These are phyloP conservation scores for Furcasterigmium sp. DNA, from an alignment of 2,329 filamentous ascomycete species.

Conservation along the genomic window DNA sequence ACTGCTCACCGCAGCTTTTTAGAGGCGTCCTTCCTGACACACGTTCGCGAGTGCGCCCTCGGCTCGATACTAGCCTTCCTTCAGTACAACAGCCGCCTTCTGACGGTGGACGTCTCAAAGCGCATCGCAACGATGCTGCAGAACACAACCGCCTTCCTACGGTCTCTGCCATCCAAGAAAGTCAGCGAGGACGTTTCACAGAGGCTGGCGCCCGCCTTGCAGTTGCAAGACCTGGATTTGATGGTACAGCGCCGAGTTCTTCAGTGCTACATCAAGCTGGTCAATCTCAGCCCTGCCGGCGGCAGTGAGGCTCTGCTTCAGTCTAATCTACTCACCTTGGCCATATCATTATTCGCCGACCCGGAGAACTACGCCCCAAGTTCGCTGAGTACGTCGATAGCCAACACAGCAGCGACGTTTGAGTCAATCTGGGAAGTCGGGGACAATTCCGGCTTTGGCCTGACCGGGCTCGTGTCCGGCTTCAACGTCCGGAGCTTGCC, in stretches of 20 bases:
- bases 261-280: constrained; percentile 89
- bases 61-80: constrained; percentile 89
- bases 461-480: constrained; percentile 77
- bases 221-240: constrained; percentile 82
- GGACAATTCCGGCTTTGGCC: constrained; percentile 91
- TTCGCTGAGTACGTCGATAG: constrained; percentile 85
- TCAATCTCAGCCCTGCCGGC: constrained; percentile 80
- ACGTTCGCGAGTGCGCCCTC: constrained; percentile 90
- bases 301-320: constrained; percentile 83
- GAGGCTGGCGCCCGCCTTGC: constrained; percentile 75
- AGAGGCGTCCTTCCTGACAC: constrained; percentile 87
- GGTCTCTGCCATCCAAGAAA: constrained; percentile 76
- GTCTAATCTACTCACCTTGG: constrained; percentile 84
- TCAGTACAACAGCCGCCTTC: constrained; percentile 83
- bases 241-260: constrained; percentile 92
- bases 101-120: constrained; percentile 92
- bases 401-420: constrained; percentile 81
- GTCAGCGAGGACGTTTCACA: constrained; percentile 82
- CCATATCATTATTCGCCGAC: constrained; percentile 88
- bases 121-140: constrained; percentile 91
- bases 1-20: constrained; percentile 76
- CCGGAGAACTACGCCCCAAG: constrained; percentile 76
- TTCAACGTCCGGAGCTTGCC: constrained; percentile 67
- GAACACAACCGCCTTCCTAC: constrained; percentile 87
- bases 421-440: constrained; percentile 93